Evolutionary conservation across 345 rosid genomes (phyloP).

Genomic region (Jatropha curcas): DNA sequence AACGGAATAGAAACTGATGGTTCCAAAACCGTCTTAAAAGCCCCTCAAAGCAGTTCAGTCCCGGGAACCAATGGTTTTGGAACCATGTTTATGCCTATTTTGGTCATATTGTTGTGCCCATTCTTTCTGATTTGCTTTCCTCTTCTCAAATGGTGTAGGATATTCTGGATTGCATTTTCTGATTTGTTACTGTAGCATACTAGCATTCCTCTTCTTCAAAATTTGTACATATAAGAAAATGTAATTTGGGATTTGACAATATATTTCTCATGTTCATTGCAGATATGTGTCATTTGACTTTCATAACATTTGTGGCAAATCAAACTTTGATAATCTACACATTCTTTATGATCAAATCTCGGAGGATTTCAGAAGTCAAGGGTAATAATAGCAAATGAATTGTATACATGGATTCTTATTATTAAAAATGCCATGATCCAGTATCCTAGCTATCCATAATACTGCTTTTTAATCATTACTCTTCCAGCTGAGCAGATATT

Average conservation of each 20-base stretch:
- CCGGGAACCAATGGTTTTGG: too few species aligned
- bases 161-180: constrained; percentile 8
- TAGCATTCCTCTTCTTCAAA: constrained; percentile 5
- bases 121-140: background rate
- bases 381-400: constrained; percentile 48
- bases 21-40: too few species aligned
- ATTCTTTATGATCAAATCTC: constrained; percentile 72
- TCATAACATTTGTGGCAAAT: constrained; percentile 77
- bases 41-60: too few species aligned
- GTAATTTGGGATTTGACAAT: background rate
- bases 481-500: constrained; percentile 87
- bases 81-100: too few species aligned
- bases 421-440: constrained; percentile 22
- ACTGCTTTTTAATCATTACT: constrained; percentile 47
- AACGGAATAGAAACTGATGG: too few species aligned
- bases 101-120: background rate
- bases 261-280: constrained; percentile 26
- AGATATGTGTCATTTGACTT: constrained; percentile 88
- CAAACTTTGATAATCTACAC: constrained; percentile 73
- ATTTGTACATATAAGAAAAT: background rate
- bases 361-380: constrained; percentile 76
- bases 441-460: constrained; percentile 39
- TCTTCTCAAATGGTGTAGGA: constrained; percentile 1
- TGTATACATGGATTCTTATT: constrained; percentile 9
- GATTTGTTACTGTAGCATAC: background rate